Conservation (phyloP, 2,329 filamentous ascomycete genomes). For the Penicillium sp. region DNA sequence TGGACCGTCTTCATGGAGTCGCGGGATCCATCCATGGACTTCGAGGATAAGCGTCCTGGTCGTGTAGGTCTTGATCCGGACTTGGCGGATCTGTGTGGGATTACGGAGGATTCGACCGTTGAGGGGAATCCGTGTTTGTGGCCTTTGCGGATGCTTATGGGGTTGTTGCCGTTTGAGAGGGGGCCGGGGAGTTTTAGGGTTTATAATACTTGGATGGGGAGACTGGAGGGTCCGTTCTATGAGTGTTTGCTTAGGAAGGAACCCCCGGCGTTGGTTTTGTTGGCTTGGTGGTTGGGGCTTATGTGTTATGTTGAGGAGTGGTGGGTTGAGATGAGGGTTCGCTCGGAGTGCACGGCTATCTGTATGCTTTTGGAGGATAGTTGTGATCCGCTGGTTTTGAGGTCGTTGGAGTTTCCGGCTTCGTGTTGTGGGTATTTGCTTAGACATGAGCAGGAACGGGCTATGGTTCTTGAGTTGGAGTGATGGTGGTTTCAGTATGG, state of each 20-base stretch:
- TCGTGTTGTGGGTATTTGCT: slow-evolving; percentile 33
- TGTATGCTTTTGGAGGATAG: slow-evolving; percentile 37
- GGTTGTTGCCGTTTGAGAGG: slow-evolving; percentile 30
- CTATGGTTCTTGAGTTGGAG: slow-evolving; percentile 5
- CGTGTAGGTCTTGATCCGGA: slow-evolving; percentile 28
- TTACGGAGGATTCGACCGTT: slow-evolving; percentile 28
- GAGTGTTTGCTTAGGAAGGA: slow-evolving; percentile 31
- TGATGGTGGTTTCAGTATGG: background rate
- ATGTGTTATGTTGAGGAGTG: slow-evolving; percentile 26
- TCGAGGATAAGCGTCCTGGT: slow-evolving; percentile 29
- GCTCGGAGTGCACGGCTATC: slow-evolving; percentile 37
- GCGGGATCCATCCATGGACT: slow-evolving; percentile 20
- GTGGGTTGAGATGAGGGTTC: slow-evolving; percentile 32
- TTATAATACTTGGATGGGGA: slow-evolving; percentile 36
- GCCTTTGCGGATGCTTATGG: slow-evolving; percentile 35
- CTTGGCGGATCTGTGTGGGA: slow-evolving; percentile 36
- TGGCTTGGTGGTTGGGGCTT: slow-evolving; percentile 37
- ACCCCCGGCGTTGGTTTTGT: slow-evolving; percentile 30
- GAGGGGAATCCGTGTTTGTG: slow-evolving; percentile 37
- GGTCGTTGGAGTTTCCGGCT: slow-evolving; percentile 35
- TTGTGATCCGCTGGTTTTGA: slow-evolving; percentile 27
- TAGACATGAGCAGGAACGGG: slow-evolving; percentile 22
- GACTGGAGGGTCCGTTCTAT: slow-evolving; percentile 30
- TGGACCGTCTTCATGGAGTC: slow-evolving; percentile 30
- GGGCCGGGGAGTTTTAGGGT: slow-evolving; percentile 21